Evolutionary conservation across 306 rosid genomes (phyloP), one percentile per base, ranked within the genome.

Genomic region (Argentina anserina): DNA sequence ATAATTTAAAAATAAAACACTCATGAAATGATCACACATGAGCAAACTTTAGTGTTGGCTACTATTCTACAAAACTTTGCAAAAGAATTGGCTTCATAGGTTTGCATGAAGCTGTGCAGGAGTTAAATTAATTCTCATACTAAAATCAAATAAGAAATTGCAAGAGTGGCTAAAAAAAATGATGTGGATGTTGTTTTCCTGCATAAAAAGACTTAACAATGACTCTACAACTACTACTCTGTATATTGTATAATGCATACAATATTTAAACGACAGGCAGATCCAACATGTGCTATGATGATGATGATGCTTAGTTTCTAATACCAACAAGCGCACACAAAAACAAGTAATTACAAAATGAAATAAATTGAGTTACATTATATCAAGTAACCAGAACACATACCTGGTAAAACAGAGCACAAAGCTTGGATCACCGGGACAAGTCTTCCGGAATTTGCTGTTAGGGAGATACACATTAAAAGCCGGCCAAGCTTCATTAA

Each of bases 401-500:
- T 90, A 93, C 97, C 97, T 86, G 21, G 94, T 77, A 73, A 91
- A 81, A 85, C 87, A 83, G 65, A 91, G 72, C 66, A 83, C 64
- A 78, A 93, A 90, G 75, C 74, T 73, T 14, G 98, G 92, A 78
- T 85, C 80, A 18, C 94, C 96, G 0, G 94, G 94, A 69, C 84
- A 85, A 50, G 97, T 87, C 74, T 91, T 94, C 75, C 81, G 87
- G 82, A 94, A 94, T 77, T 83, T 86, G 87, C 84, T 86, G 75
- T 91, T 86, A 61, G 98, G 98, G 36, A 80, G 94, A 85, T 82
- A 88, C 76, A 88, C 84, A 78, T 91, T 90, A 80, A 87, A 91
- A 75, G 82, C 77, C 33, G 84, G 94, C 79, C 76, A 81, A 40
- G 65, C 65, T 58, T 87, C 87, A 37, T 78, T 69, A 34, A 91